Base-by-base conservation (phyloP, 176 grass and related monocot genomes). In the Leersia perrieri region DNA sequence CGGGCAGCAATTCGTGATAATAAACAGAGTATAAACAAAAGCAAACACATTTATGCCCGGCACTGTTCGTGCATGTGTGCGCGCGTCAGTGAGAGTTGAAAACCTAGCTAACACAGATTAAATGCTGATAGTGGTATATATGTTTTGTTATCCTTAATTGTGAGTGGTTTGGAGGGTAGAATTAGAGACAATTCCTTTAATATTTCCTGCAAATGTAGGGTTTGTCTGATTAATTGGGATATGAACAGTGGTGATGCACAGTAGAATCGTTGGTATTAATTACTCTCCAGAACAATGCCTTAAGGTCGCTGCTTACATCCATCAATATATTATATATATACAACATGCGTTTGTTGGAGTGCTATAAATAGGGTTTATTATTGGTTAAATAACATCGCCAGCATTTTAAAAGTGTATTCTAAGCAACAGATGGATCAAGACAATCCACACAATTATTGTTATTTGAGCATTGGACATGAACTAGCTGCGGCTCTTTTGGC, bases 31-130 rank as follows among this genome's bases (percentile, higher is more conserved):
- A 68, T 8, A 45, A 23, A 20, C 3, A 1, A 14, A 36, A 13
- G 42, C 73, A 86, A 55, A 61, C 77, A 74, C 70, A 86, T 68
- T 86, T 86, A 80, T 73, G 84, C 65, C 76, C 26, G 18, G 23
- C 31, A 80, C 76, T 86, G 68, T 86, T 79, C 0, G 57, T 36
- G 75, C 83, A 72, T 44, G 29, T 63, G 57, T 44, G 20, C 9
- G 38, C 13, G 26, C 28, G 49, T 55, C 22, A 14, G n/a, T n/a
- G 72, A 58, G 49, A 22, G 49, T 53, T 53, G 18, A n/a, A 63
- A 16, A n/a, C n/a, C 15, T 73, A 51, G 70, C 61, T 79, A 30
- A 77, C 68, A 45, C 68, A 7, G 49, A 53, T 53, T 53, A n/a
- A 53, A 53, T 25, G 53, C n/a, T 58, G 53, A 25, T n/a, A n/a